A percentile compares a stretch with the other conserved stretches of the same genome.
Conservation (phyloP, 2,329 filamentous ascomycete genomes). For the Botrytis squamosa region DNA sequence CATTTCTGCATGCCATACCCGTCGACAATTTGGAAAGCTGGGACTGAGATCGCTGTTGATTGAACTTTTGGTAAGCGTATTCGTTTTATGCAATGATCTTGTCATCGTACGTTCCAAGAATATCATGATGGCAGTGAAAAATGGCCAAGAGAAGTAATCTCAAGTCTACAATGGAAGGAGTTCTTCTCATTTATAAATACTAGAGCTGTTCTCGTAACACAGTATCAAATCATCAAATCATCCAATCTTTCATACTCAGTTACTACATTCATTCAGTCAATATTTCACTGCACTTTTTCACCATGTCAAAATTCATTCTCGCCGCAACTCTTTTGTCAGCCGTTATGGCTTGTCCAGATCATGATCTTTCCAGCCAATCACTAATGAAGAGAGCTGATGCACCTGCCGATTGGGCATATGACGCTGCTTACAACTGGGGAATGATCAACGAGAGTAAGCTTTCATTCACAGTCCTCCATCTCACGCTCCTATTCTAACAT, state of each 20-base stretch:
- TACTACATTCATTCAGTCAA: not conserved
- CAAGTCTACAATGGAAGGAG: not conserved
- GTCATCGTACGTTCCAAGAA: not conserved
- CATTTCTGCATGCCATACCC: not conserved
- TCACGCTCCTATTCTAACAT: not conserved
- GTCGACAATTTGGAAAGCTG: not conserved
- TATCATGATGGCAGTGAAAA: not conserved
- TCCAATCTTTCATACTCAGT: not conserved
- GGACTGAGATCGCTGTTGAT: not conserved
- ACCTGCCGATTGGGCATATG: conserved; percentile 38
- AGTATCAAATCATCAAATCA: not conserved
- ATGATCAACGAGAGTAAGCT: conserved; percentile 38
- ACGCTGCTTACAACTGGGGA: conserved; percentile 45
- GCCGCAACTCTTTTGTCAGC: conserved; percentile 18
- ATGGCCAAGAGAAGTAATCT: not conserved
- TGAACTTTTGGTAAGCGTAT: not conserved
- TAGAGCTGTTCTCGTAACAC: not conserved
- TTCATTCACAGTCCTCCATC: not conserved
- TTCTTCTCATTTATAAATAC: not conserved
- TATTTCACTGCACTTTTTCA: not conserved
- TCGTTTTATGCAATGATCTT: not conserved
- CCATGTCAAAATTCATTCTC: conserved; percentile 16
- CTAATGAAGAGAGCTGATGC: conserved; percentile 23
- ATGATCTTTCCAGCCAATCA: conserved; percentile 23
- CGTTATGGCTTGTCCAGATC: conserved; percentile 31